A percentile compares a stretch with the other conserved stretches of the same genome.
These are phyloP conservation scores for Cymbopogon flexuosus DNA, from an alignment of 202 grass and related monocot species.

Conservation along the genomic window DNA sequence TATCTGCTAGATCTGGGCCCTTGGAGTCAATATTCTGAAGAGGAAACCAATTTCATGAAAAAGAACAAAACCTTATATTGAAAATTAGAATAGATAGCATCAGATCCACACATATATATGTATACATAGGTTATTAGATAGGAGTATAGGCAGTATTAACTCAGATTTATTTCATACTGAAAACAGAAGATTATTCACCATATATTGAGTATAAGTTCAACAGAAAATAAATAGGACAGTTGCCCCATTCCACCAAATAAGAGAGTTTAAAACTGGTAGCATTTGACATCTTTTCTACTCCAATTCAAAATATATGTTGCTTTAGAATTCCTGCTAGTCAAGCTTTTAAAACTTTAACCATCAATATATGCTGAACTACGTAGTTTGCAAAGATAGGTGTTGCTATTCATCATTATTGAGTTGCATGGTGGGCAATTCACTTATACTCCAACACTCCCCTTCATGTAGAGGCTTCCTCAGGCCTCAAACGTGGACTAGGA, in stretches of 20 bases:
- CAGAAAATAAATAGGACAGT: background rate
- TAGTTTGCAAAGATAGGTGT: background rate
- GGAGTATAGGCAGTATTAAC: background rate
- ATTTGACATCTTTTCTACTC: slow-evolving; percentile 18
- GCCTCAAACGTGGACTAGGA: background rate
- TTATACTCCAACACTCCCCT: background rate
- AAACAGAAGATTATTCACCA: background rate
- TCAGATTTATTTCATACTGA: slow-evolving; percentile 2
- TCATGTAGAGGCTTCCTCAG: background rate
- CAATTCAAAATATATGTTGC: background rate
- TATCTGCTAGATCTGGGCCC: slow-evolving; percentile 17
- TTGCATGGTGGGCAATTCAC: background rate
- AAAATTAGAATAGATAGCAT: slow-evolving; percentile 28
- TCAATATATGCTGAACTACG: background rate
- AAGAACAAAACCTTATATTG: slow-evolving; percentile 14
- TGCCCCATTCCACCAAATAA: background rate
- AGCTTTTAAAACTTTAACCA: background rate
- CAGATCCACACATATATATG: background rate
- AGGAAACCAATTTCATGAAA: slow-evolving; percentile 25
- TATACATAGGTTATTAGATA: background rate
- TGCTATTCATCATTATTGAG: background rate
- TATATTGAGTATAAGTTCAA: slow-evolving; percentile 5
- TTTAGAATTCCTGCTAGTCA: background rate
- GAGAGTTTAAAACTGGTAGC: slow-evolving; percentile 24
- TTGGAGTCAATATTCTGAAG: slow-evolving; percentile 45